Evolutionary conservation across 225 moss, liverwort and hornwort genomes (phyloP).

Genomic region (Antitrichia curtipendula): DNA sequence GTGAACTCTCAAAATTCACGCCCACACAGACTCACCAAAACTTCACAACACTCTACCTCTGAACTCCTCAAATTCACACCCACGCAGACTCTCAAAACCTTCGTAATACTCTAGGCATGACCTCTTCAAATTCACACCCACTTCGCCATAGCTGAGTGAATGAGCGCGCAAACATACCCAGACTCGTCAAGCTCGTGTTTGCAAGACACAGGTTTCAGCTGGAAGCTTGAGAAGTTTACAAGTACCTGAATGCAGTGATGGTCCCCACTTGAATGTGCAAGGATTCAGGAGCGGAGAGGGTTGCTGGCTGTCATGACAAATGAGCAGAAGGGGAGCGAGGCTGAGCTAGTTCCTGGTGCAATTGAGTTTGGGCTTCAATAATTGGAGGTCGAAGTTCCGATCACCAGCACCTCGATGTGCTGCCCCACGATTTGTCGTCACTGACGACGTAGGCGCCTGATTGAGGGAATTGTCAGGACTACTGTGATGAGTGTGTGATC

Average conservation of each 20-base stretch:
- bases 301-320: not conserved
- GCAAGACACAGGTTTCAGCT: not conserved
- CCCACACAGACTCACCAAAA: not conserved
- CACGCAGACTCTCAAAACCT: not conserved
- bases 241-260: not conserved
- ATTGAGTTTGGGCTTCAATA: not conserved
- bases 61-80: not conserved
- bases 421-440: not conserved
- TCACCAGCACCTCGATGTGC: not conserved
- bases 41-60: not conserved
- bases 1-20: not conserved
- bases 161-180: not conserved
- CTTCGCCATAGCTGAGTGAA: not conserved
- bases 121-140: not conserved
- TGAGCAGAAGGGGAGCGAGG: not conserved
- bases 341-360: not conserved
- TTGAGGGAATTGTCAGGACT: slow-evolving; percentile 15
- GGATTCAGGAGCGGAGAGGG: not conserved
- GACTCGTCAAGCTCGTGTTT: too few species aligned
- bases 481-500: not conserved
- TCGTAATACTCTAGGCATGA: not conserved
- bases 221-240: not conserved
- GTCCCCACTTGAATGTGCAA: not conserved
- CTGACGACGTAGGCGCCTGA: slow-evolving; percentile 5
- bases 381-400: not conserved